Conservation (phyloP, 768 basidiomycete species). For the Podaxis sp. region DNA sequence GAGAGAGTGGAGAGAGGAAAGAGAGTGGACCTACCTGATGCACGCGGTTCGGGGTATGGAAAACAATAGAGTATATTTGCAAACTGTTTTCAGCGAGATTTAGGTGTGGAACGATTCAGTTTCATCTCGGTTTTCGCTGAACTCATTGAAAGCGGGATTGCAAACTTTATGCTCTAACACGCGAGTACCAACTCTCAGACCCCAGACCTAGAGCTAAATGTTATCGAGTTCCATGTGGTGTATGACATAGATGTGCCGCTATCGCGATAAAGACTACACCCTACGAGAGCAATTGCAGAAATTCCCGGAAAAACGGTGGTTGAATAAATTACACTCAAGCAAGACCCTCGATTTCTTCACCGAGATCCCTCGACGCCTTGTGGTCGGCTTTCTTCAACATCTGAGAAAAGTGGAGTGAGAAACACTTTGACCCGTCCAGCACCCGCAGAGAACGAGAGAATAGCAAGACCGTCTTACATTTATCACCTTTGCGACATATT, state of each 20-base stretch:
- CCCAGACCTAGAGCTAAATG: neutral
- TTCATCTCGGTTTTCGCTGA: too few relatives aligned
- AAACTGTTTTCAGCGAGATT: too few relatives aligned
- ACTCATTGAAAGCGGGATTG: too few relatives aligned
- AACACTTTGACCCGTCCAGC: constrained; percentile 7
- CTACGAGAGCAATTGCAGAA: neutral
- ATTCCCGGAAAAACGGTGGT: neutral
- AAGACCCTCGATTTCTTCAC: constrained; percentile 58
- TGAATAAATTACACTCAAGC: constrained; percentile 11
- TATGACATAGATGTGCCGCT: neutral
- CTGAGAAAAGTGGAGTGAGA: constrained; percentile 27
- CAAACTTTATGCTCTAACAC: too few relatives aligned
- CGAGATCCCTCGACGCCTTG: constrained; percentile 50
- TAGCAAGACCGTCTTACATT: constrained; percentile 38
- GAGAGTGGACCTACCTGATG: too few relatives aligned
- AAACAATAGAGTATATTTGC: too few relatives aligned
- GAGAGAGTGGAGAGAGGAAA: too few relatives aligned
- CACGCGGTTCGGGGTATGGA: too few relatives aligned
- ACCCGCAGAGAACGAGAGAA: neutral
- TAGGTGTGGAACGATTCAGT: too few relatives aligned
- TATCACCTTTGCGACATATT: constrained; percentile 75
- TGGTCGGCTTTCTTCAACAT: constrained; percentile 49
- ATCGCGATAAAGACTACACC: too few relatives aligned
- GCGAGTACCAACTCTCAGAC: too few relatives aligned
- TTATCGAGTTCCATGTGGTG: neutral